These are phyloP conservation scores for Westerdykella aurantiaca DNA, from an alignment of 2,329 filamentous ascomycete genomes.

Conservation along the genomic window DNA sequence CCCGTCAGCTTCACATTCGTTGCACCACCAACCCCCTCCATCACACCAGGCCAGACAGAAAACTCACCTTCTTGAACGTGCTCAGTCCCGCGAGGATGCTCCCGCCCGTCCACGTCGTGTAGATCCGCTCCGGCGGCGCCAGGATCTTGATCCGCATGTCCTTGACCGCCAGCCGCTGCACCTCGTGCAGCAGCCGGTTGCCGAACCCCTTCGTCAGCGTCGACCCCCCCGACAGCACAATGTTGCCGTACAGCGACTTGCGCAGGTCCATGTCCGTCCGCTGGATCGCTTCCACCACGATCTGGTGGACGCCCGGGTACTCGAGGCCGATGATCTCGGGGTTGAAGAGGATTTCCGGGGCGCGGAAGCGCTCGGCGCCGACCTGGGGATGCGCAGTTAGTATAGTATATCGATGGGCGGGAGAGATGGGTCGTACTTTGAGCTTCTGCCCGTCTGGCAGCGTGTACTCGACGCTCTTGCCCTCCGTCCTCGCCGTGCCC, in stretches of 20 bases:
- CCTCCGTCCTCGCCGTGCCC: constrained; percentile 65
- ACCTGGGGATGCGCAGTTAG: constrained; percentile 51
- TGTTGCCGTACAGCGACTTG: constrained; percentile 91
- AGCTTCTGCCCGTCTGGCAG: constrained; percentile 91
- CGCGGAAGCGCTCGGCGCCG: constrained; percentile 88
- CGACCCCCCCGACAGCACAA: constrained; percentile 91
- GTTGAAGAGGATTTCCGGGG: constrained; percentile 95
- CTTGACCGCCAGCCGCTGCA: constrained; percentile 90
- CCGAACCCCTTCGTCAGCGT: constrained; percentile 97
- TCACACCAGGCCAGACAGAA: constrained; percentile 1
- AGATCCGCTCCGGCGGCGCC: constrained; percentile 93
- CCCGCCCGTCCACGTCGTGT: constrained; percentile 98
- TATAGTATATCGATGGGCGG: constrained; percentile 2
- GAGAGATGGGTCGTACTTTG: constrained; percentile 53
- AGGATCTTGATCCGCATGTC: constrained; percentile 99
- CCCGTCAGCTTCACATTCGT: constrained; percentile 20
- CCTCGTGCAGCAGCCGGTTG: constrained; percentile 83
- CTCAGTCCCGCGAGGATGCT: constrained; percentile 95
- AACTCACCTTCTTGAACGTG: constrained; percentile 89
- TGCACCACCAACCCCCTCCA: constrained; percentile 7
- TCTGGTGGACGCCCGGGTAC: constrained; percentile 95
- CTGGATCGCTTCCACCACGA: constrained; percentile 92
- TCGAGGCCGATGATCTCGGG: constrained; percentile 95
- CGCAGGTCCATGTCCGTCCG: constrained; percentile 92
- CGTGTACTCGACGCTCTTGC: constrained; percentile 78